Evolutionary conservation across 202 grass and related monocot species (phyloP), one percentile per base, ranked within the genome.

Genomic region (Panicum hallii): DNA sequence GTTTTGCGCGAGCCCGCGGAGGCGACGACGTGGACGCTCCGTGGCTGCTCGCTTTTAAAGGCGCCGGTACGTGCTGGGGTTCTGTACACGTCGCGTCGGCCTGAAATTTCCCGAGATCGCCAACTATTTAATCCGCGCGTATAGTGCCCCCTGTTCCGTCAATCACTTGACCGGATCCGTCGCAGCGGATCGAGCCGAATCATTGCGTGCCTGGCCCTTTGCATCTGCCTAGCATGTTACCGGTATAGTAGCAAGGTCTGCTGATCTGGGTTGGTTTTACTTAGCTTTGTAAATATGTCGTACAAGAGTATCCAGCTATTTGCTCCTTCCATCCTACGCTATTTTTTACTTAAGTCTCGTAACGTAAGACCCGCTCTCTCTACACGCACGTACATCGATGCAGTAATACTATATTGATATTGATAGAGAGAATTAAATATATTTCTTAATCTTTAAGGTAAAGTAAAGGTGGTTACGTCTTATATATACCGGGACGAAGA

Each of bases 11-110:
- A 72, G 26, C 19, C 54, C 54, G 11, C 45, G n/a, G 15, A 5
- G 14, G 0, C 14, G 78, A 60, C 76, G 38, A 60, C 76, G 38
- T 73, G 47, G 84, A 46, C 46, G 26, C 49, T 81, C 66, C 64
- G 20, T 80, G 36, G 48, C 62, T 57, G 0, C 62, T 36, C 41
- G 2, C 40, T 50, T 70, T 80, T 54, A n/a, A 38, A 72, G 23
- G 8, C 23, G 77, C 11, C 45, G 46, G 48, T 53, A 42, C 4
- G 77, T 7, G 32, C 32, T 41, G 40, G 54, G 75, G 56, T 32
- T 40, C 75, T 77, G 28, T 78, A 77, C 55, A 60, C 60, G 73
- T 76, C 53, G 6, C 53, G 56, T 43, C 73, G 11, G 16, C n/a
- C 71, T 36, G 15, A 2, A 53, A 38, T 38, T 74, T 17, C 32